Evolutionary conservation across 2,329 filamentous ascomycete genomes (phyloP), one percentile per base, ranked within the genome.

Genomic region (Fusarium circinatum): DNA sequence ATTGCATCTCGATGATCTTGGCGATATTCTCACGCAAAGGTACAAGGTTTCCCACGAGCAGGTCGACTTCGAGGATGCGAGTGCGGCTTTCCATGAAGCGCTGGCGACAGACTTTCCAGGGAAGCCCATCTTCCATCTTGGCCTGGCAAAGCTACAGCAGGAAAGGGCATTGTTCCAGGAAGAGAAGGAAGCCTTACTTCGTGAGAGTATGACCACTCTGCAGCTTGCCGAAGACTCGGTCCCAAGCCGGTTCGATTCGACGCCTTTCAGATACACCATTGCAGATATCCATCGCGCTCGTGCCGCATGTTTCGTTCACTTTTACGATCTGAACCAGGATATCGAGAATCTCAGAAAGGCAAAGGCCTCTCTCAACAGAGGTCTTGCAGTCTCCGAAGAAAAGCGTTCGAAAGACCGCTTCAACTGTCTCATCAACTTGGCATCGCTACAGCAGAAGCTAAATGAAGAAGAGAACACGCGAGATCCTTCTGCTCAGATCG

Each of bases 131-230:
- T 59, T 59, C 4, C 24, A 51, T 30, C 44, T 59, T 11, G 56
- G 44, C 6, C 8, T 51, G 1, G 56, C 41, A 11, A 59, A 51
- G 2, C 8, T 59, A 4, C 44, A 51, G 17, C 56, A 38, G 6
- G 42, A 59, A 3, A 30, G 1, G 18, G 42, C 56, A 1, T 9
- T 59, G 0, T 38, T 30, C 5, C 4, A 51, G 2, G 13, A 28
- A 18, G 10, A 38, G 0, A 26, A 20, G 14, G 32, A 38, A 39
- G 17, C 1, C 0, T 22, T 51, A 3, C 17, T 59, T 6, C 1
- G 2, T 11, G 32, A 59, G 6, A 30, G 24, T 4, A 22, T 49
- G 32, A 18, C 42, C 8, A 59, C 44, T 15, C 44, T 59, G 1
- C n/a, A 59, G 5, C n/a, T 51, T 2, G 42, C 56, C 1, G 34